phyloP scores from a whole-genome alignment of 768 basidiomycete genomes.

The Myochromella boudieri region DNA sequence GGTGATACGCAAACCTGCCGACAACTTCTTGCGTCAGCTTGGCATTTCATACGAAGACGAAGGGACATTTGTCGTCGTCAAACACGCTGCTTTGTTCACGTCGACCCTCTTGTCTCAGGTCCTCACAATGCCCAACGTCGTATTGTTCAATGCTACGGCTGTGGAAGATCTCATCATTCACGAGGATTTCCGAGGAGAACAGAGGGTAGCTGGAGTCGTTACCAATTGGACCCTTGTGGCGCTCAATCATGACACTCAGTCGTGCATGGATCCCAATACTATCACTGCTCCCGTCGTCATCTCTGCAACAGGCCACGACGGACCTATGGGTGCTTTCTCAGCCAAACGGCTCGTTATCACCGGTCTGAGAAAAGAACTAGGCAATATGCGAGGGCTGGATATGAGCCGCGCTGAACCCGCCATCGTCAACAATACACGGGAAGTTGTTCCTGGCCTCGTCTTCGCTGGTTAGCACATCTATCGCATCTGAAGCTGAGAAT shows the following conservation, averaged over 20 bases:
- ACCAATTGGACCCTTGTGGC: slow-evolving; percentile 55
- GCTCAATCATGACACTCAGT: slow-evolving; percentile 72
- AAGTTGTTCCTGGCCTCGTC: slow-evolving; percentile 74
- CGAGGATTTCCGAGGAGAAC: slow-evolving; percentile 52
- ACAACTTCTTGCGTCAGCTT: slow-evolving; percentile 66
- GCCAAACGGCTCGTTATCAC: slow-evolving; percentile 78
- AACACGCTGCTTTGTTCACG: slow-evolving; percentile 81
- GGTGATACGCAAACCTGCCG: slow-evolving; percentile 78
- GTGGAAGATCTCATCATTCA: slow-evolving; percentile 80
- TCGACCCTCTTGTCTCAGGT: slow-evolving; percentile 72
- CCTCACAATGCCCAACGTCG: slow-evolving; percentile 68
- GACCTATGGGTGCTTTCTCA: slow-evolving; percentile 79
- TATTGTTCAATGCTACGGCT: slow-evolving; percentile 76
- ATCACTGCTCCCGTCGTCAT: slow-evolving; percentile 78
- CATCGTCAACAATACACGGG: slow-evolving; percentile 76
- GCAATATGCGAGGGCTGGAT: slow-evolving; percentile 79
- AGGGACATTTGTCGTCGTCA: slow-evolving; percentile 75
- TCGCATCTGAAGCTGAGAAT: neutral
- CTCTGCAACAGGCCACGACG: slow-evolving; percentile 76
- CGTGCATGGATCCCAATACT: slow-evolving; percentile 77
- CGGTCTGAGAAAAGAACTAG: slow-evolving; percentile 71
- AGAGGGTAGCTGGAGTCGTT: slow-evolving; percentile 51
- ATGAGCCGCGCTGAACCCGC: slow-evolving; percentile 82
- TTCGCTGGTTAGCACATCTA: slow-evolving; percentile 55
- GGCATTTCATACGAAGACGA: slow-evolving; percentile 79